Conservation (phyloP, 1,284 basidiomycete species). For the Violaceomyces palustris region DNA sequence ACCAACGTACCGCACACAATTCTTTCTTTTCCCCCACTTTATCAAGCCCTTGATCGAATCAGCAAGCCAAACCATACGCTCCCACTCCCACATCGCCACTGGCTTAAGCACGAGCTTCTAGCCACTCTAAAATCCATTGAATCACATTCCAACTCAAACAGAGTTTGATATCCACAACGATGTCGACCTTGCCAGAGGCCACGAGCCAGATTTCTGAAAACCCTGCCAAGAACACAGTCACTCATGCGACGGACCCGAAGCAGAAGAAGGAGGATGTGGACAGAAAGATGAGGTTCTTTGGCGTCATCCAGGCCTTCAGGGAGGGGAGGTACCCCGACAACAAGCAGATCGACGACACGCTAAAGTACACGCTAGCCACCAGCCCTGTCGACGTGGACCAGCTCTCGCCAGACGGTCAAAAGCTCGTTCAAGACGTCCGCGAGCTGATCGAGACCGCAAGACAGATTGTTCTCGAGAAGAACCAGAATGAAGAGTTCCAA, state of each 20-base stretch:
- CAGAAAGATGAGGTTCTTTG: slow-evolving; percentile 45
- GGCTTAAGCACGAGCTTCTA: no score
- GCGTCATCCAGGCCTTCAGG: slow-evolving; percentile 45
- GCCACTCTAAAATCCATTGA: no score
- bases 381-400: slow-evolving; percentile 39
- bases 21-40: no score
- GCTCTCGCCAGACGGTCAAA: slow-evolving; percentile 42
- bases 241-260: slow-evolving; percentile 15
- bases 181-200: slow-evolving; percentile 19
- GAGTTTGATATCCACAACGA: slow-evolving; percentile 7
- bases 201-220: slow-evolving; percentile 28
- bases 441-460: slow-evolving; percentile 35
- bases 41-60: no score
- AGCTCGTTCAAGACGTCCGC: slow-evolving; percentile 44
- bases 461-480: slow-evolving; percentile 46
- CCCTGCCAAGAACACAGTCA: slow-evolving; percentile 26
- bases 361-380: slow-evolving; percentile 36
- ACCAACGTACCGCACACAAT: no score
- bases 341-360: slow-evolving; percentile 38
- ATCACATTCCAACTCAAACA: no score
- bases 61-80: no score
- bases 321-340: slow-evolving; percentile 49
- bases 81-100: no score
- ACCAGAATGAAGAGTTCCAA: slow-evolving; percentile 44
- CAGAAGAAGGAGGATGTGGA: slow-evolving; percentile 38